phyloP scores from a whole-genome alignment of 2,329 filamentous ascomycete genomes.

The Cadophora luteo-olivacea region DNA sequence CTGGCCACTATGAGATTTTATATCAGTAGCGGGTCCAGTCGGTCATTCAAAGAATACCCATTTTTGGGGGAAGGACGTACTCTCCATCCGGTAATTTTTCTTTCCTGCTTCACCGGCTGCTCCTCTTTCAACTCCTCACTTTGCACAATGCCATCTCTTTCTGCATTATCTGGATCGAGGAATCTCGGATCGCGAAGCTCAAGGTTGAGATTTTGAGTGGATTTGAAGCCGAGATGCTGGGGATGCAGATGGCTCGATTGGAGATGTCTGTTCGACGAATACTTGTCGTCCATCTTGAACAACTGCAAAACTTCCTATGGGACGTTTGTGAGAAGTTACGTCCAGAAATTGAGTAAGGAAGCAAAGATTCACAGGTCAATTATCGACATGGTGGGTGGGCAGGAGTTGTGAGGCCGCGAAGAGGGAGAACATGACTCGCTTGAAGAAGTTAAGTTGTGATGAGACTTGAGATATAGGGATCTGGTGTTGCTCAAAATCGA shows the following conservation, averaged over 20 bases:
- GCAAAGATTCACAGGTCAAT: background rate
- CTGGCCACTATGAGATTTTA: background rate
- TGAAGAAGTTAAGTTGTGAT: background rate
- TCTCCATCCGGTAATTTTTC: constrained; percentile 8
- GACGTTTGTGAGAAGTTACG: too few species aligned
- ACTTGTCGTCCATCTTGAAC: background rate
- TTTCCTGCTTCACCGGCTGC: background rate
- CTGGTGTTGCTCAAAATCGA: background rate
- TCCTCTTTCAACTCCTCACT: background rate
- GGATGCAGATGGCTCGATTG: background rate
- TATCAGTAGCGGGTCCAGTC: background rate
- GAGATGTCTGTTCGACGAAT: background rate
- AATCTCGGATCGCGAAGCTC: constrained; percentile 10
- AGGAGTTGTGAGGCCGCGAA: background rate
- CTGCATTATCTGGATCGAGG: background rate
- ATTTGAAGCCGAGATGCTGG: background rate
- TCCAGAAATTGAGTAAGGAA: too few species aligned
- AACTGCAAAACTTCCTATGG: too few species aligned
- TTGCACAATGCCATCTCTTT: background rate
- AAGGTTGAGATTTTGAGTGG: background rate
- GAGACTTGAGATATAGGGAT: background rate
- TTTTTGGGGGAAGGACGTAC: background rate
- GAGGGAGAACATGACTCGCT: background rate
- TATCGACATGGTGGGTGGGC: background rate
- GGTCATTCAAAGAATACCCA: background rate